phyloP scores from a whole-genome alignment of 176 grass and related monocot species.

The Cenchrus purpureus region DNA sequence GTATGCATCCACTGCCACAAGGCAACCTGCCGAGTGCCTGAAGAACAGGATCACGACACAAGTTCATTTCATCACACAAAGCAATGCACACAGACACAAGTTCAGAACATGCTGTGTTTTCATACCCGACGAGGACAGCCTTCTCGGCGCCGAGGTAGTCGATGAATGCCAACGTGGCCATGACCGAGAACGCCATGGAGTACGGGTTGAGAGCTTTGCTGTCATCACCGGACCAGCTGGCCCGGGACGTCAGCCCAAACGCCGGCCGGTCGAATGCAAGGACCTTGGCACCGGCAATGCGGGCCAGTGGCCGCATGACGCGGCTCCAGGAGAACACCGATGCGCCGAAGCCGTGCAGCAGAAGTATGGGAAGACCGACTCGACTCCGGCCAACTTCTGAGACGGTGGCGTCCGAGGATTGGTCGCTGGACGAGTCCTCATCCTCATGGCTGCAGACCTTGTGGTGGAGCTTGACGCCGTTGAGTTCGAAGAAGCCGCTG shows the following conservation, averaged over 20 bases:
- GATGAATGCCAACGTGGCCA: slow-evolving; percentile 74
- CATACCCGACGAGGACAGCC: slow-evolving; percentile 78
- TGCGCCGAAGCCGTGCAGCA: slow-evolving; percentile 89
- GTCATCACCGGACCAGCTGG: slow-evolving; percentile 37
- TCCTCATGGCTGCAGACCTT: slow-evolving; percentile 69
- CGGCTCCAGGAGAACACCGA: slow-evolving; percentile 85
- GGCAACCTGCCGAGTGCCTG: slow-evolving; percentile 94
- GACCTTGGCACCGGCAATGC: slow-evolving; percentile 66
- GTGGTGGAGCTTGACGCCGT: slow-evolving; percentile 75
- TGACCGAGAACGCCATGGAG: slow-evolving; percentile 80
- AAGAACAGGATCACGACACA: slow-evolving; percentile 25
- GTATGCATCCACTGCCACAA: slow-evolving; percentile 75
- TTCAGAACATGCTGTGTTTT: neutral
- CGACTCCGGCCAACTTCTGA: neutral
- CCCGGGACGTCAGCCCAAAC: slow-evolving; percentile 75
- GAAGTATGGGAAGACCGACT: slow-evolving; percentile 57
- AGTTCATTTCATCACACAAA: neutral
- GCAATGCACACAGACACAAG: neutral
- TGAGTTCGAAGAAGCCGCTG: slow-evolving; percentile 86
- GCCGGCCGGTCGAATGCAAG: slow-evolving; percentile 89
- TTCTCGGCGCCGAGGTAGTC: slow-evolving; percentile 58
- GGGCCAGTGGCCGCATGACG: slow-evolving; percentile 66
- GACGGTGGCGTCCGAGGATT: slow-evolving; percentile 12
- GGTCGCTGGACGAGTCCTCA: slow-evolving; percentile 4
- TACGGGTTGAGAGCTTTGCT: slow-evolving; percentile 73